phyloP scores from a whole-genome alignment of 2,329 filamentous ascomycete genomes.

The Colletotrichum godetiae region DNA sequence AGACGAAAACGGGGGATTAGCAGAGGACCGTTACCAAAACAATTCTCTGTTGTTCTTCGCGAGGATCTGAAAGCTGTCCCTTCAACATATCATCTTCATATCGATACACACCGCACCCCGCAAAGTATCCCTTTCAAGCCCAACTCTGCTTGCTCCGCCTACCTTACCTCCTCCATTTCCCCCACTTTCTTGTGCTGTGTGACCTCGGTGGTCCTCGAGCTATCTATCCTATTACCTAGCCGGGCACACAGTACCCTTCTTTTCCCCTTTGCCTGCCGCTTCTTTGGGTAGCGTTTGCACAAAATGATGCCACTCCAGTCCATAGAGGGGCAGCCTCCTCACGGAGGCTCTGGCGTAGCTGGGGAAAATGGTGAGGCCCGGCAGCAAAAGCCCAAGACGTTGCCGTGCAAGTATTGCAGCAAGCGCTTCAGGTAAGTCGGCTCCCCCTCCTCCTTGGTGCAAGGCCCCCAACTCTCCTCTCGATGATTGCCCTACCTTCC shows the following conservation, averaged over 20 bases:
- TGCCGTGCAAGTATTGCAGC: slow-evolving; percentile 72
- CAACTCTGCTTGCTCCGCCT: slow-evolving; percentile 35
- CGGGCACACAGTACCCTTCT: slow-evolving; percentile 39
- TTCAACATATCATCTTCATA: slow-evolving; percentile 14
- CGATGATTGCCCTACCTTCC: slow-evolving; percentile 27
- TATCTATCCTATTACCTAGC: slow-evolving; percentile 21
- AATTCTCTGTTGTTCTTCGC: slow-evolving; percentile 1
- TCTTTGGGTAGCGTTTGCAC: slow-evolving; percentile 35
- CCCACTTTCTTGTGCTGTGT: slow-evolving; percentile 47
- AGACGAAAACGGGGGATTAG: slow-evolving; percentile 11
- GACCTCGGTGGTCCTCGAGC: slow-evolving; percentile 43
- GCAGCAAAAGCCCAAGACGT: slow-evolving; percentile 70
- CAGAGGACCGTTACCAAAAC: slow-evolving; percentile 5
- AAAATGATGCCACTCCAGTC: slow-evolving; percentile 66
- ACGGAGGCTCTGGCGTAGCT: slow-evolving; percentile 40
- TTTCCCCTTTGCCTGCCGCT: slow-evolving; percentile 12
- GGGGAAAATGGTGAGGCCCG: slow-evolving; percentile 63
- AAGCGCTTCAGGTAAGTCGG: slow-evolving; percentile 69
- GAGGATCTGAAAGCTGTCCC: slow-evolving; percentile 1
- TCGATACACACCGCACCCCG: slow-evolving; percentile 29
- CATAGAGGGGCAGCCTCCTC: slow-evolving; percentile 58
- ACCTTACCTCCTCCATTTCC: slow-evolving; percentile 31
- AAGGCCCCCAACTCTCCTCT: slow-evolving; percentile 26
- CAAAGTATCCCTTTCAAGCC: slow-evolving; percentile 26
- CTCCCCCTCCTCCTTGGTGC: slow-evolving; percentile 19